Conservation (phyloP, 306 rosid genomes). For the Chamaecrista fasciculata region DNA sequence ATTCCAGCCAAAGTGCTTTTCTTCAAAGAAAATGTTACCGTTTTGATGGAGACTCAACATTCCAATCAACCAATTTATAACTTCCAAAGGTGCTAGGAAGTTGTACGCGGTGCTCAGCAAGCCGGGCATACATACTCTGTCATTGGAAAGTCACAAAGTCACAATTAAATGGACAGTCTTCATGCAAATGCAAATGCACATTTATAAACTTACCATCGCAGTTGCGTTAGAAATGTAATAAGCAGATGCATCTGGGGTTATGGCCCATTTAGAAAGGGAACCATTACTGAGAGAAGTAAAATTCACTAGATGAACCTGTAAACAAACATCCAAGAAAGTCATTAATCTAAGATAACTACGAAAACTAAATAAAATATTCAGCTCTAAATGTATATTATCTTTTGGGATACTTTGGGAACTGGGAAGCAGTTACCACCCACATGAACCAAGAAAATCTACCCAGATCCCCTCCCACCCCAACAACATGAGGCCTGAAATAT, state of each 20-base stretch:
- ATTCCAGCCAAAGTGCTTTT: slow-evolving; percentile 6
- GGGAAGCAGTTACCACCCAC: slow-evolving; percentile 14
- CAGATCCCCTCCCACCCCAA: slow-evolving; percentile 21
- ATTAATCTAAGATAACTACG: slow-evolving; percentile 20
- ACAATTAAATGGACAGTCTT: slow-evolving; percentile 26
- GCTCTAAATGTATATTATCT: slow-evolving; percentile 3
- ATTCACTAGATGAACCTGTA: slow-evolving; percentile 65
- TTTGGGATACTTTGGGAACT: background rate
- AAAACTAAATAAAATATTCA: background rate
- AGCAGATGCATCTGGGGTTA: slow-evolving; percentile 53
- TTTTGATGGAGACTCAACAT: slow-evolving; percentile 43
- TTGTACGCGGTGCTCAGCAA: slow-evolving; percentile 59
- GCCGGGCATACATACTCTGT: slow-evolving; percentile 64
- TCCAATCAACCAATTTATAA: slow-evolving; percentile 75
- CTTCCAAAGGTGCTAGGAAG: slow-evolving; percentile 72
- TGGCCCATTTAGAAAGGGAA: slow-evolving; percentile 61
- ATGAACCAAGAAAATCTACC: slow-evolving; percentile 14
- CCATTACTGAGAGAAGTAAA: slow-evolving; percentile 51
- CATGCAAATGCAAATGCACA: slow-evolving; percentile 34
- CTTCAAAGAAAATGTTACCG: slow-evolving; percentile 40
- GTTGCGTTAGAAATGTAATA: slow-evolving; percentile 59
- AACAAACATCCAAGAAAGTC: slow-evolving; percentile 30
- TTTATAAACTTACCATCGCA: slow-evolving; percentile 53
- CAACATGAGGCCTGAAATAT: background rate
- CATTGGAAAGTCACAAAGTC: slow-evolving; percentile 23